phyloP scores from a whole-genome alignment of 2,329 filamentous ascomycete genomes.

The Alternaria arborescens region DNA sequence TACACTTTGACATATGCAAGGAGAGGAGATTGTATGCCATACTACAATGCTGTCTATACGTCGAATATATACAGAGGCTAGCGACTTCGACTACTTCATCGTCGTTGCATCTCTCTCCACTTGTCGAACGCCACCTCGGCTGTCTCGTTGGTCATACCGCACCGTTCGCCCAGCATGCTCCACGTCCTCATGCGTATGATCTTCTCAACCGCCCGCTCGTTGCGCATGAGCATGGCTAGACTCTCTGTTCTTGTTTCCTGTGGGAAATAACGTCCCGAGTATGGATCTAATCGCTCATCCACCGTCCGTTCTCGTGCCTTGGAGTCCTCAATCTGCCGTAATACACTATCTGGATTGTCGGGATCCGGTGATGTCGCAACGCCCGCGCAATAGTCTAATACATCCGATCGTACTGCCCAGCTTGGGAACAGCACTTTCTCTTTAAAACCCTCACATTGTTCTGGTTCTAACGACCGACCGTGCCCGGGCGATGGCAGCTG shows the following conservation, averaged over 20 bases:
- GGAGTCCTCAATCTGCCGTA: slow-evolving; percentile 74
- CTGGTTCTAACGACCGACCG: slow-evolving; percentile 64
- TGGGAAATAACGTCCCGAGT: slow-evolving; percentile 83
- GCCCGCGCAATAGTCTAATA: slow-evolving; percentile 86
- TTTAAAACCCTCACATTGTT: slow-evolving; percentile 76
- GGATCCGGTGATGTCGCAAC: slow-evolving; percentile 90
- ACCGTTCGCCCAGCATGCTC: slow-evolving; percentile 78
- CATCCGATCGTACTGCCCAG: slow-evolving; percentile 84
- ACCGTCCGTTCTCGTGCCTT: slow-evolving; percentile 77
- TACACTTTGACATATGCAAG: not conserved
- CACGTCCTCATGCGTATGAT: slow-evolving; percentile 86
- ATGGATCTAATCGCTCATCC: slow-evolving; percentile 90
- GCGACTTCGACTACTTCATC: not conserved
- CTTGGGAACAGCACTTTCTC: slow-evolving; percentile 82
- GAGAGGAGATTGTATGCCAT: slow-evolving; percentile 20
- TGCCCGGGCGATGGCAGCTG: slow-evolving; percentile 59
- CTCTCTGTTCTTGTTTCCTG: slow-evolving; percentile 81
- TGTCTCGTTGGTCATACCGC: slow-evolving; percentile 63
- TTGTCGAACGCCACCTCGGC: slow-evolving; percentile 50
- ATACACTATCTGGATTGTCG: slow-evolving; percentile 78
- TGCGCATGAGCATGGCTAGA: slow-evolving; percentile 75
- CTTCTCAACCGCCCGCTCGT: slow-evolving; percentile 78
- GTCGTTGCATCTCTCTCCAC: slow-evolving; percentile 38
- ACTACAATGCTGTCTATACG: not conserved
- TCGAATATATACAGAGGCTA: not conserved